A percentile compares a stretch with the other conserved stretches of the same genome.
phyloP scores from a whole-genome alignment of 2,329 filamentous ascomycete genomes.

The Pseudogymnoascus sp. region DNA sequence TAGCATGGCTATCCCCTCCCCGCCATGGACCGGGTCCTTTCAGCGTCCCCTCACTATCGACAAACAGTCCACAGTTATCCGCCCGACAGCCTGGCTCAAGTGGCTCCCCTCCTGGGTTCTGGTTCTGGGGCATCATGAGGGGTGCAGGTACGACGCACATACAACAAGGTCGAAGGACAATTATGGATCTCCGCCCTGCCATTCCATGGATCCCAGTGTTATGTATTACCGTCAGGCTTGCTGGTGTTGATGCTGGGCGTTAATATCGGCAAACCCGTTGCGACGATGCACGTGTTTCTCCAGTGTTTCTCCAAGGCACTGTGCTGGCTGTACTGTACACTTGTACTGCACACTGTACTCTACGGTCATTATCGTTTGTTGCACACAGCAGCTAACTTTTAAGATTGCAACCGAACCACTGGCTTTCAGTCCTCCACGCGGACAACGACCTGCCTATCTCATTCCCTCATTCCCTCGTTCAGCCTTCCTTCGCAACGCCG shows the following conservation, averaged over 20 bases:
- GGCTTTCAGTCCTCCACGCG: neutral
- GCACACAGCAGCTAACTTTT: neutral
- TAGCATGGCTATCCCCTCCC: conserved; percentile 3
- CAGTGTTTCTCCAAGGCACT: neutral
- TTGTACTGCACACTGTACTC: neutral
- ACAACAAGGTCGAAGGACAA: neutral
- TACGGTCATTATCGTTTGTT: neutral
- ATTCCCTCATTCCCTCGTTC: neutral
- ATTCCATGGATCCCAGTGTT: neutral
- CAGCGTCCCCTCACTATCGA: neutral
- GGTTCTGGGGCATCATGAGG: neutral
- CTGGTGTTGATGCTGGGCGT: neutral
- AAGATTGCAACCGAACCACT: conserved; percentile 6
- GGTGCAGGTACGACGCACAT: conserved; percentile 8
- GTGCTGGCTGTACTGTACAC: too few relatives aligned
- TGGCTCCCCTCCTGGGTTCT: neutral
- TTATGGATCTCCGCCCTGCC: neutral
- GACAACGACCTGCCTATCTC: neutral
- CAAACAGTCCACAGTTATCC: conserved; percentile 6
- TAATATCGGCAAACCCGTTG: neutral
- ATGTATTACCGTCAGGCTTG: neutral
- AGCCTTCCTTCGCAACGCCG: neutral
- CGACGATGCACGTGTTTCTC: neutral
- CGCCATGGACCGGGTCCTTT: neutral
- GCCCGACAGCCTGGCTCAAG: conserved; percentile 5